These are phyloP conservation scores for Blastobotrys muscicola DNA, from an alignment of 805 yeast genomes.

Conservation along the genomic window DNA sequence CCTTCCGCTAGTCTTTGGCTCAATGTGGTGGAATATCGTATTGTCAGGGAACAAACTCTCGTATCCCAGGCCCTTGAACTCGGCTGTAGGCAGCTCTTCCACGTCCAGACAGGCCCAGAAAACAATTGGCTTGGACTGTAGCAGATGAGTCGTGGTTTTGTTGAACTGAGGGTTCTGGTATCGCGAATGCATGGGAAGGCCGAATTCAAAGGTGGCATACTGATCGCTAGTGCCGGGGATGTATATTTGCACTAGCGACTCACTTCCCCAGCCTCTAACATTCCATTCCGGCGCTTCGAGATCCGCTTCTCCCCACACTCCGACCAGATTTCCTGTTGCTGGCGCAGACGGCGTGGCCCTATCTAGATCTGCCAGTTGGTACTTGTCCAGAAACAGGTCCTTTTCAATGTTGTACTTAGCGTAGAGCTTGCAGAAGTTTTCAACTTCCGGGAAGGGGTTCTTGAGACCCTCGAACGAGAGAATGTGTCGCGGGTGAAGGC, in stretches of 20 bases:
- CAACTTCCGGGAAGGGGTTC: constrained; percentile 13
- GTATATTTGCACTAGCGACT: constrained; percentile 33
- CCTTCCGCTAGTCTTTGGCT: constrained; percentile 16
- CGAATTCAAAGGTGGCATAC: constrained; percentile 20
- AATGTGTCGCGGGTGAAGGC: constrained; percentile 18
- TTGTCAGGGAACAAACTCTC: constrained; percentile 39
- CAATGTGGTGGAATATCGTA: constrained; percentile 34
- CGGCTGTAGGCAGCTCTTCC: constrained; percentile 31
- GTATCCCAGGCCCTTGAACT: constrained; percentile 33
- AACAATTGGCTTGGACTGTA: constrained; percentile 30
- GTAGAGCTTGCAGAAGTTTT: constrained; percentile 34
- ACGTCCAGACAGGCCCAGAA: constrained; percentile 44
- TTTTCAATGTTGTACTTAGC: constrained; percentile 37
- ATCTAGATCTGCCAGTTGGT: constrained; percentile 37
- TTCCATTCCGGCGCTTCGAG: constrained; percentile 48
- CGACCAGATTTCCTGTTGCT: constrained; percentile 26
- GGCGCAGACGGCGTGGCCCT: constrained; percentile 17
- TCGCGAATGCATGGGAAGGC: constrained; percentile 42
- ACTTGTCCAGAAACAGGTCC: constrained; percentile 43
- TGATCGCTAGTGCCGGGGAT: constrained; percentile 15
- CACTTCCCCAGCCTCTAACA: constrained; percentile 38
- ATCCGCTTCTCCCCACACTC: constrained; percentile 47
- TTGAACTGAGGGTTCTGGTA: constrained; percentile 34
- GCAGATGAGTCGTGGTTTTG: constrained; percentile 6
- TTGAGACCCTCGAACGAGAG: constrained; percentile 6